phyloP scores from a whole-genome alignment of 2,329 filamentous ascomycete species.

The Neobulgaria alba region DNA sequence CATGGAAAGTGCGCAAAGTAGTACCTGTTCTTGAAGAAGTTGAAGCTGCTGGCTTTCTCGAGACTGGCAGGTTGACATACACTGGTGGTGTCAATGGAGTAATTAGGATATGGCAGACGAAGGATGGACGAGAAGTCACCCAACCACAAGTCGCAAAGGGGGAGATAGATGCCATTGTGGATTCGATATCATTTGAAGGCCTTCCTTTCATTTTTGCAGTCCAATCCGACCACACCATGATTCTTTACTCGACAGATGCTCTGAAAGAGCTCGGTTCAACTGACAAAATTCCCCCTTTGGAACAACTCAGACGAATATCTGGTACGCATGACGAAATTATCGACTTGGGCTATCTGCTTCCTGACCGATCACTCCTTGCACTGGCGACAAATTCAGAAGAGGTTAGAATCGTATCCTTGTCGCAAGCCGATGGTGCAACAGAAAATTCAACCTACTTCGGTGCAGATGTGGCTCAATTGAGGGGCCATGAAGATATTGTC shows the following conservation, averaged over 20 bases:
- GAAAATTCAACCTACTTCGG: conserved; percentile 61
- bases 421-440: conserved; percentile 24
- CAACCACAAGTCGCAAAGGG: conserved; percentile 55
- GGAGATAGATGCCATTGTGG: conserved; percentile 60
- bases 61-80: conserved; percentile 63
- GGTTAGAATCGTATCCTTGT: conserved; percentile 73
- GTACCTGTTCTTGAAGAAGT: conserved; percentile 79
- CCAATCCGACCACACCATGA: conserved; percentile 82
- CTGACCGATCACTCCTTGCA: conserved; percentile 73
- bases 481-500: conserved; percentile 90
- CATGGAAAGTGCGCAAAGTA: conserved; percentile 75
- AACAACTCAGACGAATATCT: conserved; percentile 66
- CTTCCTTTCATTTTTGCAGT: conserved; percentile 69
- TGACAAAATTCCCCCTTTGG: conserved; percentile 29
- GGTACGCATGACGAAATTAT: conserved; percentile 98
- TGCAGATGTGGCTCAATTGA: conserved; percentile 75
- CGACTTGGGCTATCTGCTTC: conserved; percentile 78
- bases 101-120: conserved; percentile 75
- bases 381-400: conserved; percentile 94
- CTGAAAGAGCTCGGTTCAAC: conserved; percentile 30
- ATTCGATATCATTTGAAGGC: conserved; percentile 56
- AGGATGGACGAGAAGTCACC: conserved; percentile 71
- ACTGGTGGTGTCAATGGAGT: conserved; percentile 79
- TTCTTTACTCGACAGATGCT: conserved; percentile 55
- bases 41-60: conserved; percentile 74